Evolutionary conservation across 495 filamentous ascomycete genomes (phyloP), one percentile per base, ranked within the genome.

Genomic region (Trichoderma gamsii): DNA sequence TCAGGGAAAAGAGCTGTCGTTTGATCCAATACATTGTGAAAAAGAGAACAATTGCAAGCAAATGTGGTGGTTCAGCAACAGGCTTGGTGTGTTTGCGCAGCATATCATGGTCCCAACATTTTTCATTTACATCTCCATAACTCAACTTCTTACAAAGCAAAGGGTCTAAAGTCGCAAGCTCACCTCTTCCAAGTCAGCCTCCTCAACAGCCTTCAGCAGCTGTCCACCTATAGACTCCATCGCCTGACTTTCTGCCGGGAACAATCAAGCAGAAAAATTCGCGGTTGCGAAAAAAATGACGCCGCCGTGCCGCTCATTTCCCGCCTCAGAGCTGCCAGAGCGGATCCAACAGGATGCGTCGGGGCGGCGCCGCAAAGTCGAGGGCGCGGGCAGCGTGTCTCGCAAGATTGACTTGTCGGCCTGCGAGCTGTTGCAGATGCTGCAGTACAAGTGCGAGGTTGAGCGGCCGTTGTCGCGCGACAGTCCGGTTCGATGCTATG

Each of bases 361-460:
- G 65, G 81, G 83, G 6, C 82, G 79, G 67, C 67, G 70, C 68
- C 83, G 84, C 66, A 87, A 90, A 73, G 76, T 77, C 25, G 76
- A 72, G 43, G 71, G 72, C 65, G 82, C 77, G 64, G 67, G 71
- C 9, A 71, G 75, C 46, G 77, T 89, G 70, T 61, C 56, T 18
- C 41, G 65, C 38, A 43, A n/a, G 41, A 66, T 66, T 35, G 82
- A 91, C 64, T 78, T 96, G 18, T 79, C 84, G 64, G 79, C 86
- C 61, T 96, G 92, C 79, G 83, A 89, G 74, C 80, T 96, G 41
- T 75, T 90, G 66, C 88, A 91, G 77, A 82, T 97, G 82, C 76
- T 91, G 69, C 93, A 97, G 78, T 96, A 95, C 77, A 85, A 87
- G 4, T 96, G 93, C 76, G 80, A 88, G 70, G 80, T 91, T 67